Conservation (phyloP, 352 stramenopile species). For the Peronosclerospora sorghi region DNA sequence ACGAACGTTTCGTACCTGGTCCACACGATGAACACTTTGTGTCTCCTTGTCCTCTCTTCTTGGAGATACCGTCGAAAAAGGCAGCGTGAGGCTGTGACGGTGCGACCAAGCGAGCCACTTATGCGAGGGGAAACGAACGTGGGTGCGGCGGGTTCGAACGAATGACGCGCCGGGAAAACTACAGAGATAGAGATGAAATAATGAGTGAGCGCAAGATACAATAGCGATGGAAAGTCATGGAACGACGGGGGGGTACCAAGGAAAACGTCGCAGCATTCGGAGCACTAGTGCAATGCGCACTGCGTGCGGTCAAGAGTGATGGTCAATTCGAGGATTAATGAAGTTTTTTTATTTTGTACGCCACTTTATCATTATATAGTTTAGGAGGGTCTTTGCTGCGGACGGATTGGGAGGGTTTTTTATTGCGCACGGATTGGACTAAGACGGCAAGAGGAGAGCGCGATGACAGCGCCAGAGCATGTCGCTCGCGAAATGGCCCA, state of each 20-base stretch:
- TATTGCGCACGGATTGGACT: too few relatives aligned
- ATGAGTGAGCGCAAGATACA: background rate
- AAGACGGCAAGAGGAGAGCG: too few relatives aligned
- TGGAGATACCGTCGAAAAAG: slow-evolving; percentile 16
- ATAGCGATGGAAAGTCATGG: background rate
- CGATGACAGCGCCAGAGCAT: too few relatives aligned
- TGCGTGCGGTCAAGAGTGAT: too few relatives aligned
- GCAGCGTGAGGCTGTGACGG: slow-evolving; percentile 5
- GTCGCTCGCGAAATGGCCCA: too few relatives aligned
- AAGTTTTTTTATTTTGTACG: too few relatives aligned
- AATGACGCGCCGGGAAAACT: slow-evolving; percentile 10
- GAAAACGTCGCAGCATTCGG: slow-evolving; percentile 18
- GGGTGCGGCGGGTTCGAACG: slow-evolving; percentile 2
- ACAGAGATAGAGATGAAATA: background rate
- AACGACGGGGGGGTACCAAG: slow-evolving; percentile 8
- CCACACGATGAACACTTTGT: background rate
- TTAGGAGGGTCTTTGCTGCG: too few relatives aligned
- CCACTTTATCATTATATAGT: too few relatives aligned
- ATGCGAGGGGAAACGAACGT: background rate
- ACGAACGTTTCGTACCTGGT: background rate
- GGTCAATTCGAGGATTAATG: too few relatives aligned
- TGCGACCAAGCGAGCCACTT: background rate
- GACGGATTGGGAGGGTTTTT: too few relatives aligned
- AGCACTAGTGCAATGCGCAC: background rate
- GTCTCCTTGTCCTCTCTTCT: slow-evolving; percentile 6